phyloP scores from a whole-genome alignment of 345 rosid species.

The Ricinus communis region DNA sequence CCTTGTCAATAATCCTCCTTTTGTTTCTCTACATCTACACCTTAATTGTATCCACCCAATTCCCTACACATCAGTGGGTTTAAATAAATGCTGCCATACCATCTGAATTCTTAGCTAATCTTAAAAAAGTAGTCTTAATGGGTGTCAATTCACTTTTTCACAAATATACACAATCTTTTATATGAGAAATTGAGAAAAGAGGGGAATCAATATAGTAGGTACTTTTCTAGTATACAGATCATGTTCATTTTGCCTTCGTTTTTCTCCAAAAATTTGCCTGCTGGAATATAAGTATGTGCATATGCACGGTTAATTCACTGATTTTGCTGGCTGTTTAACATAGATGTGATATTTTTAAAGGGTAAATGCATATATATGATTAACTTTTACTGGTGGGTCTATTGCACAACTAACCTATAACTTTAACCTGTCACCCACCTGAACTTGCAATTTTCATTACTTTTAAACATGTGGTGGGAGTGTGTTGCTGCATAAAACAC shows the following conservation, averaged over 20 bases:
- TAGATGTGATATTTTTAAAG: no score
- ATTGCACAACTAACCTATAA: no score
- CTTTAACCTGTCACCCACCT: no score
- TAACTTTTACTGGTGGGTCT: no score
- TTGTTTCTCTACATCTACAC: not conserved
- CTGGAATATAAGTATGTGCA: not conserved
- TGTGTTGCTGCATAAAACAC: no score
- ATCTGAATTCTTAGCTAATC: not conserved
- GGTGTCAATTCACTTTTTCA: not conserved
- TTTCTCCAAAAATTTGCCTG: conserved; percentile 1
- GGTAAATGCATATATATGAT: no score
- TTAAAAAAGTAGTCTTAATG: not conserved
- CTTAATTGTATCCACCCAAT: not conserved
- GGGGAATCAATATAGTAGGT: not conserved
- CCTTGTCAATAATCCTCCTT: not conserved
- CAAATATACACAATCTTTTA: no score
- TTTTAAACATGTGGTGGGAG: no score
- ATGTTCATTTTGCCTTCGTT: not conserved
- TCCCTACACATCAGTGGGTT: not conserved
- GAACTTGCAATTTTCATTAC: no score
- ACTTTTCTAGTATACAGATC: not conserved
- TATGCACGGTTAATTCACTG: no score
- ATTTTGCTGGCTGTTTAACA: no score
- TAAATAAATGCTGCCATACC: not conserved
- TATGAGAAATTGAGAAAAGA: not conserved